Conservation (phyloP, 2,329 filamentous ascomycete species). For the Colletotrichum siamense region DNA sequence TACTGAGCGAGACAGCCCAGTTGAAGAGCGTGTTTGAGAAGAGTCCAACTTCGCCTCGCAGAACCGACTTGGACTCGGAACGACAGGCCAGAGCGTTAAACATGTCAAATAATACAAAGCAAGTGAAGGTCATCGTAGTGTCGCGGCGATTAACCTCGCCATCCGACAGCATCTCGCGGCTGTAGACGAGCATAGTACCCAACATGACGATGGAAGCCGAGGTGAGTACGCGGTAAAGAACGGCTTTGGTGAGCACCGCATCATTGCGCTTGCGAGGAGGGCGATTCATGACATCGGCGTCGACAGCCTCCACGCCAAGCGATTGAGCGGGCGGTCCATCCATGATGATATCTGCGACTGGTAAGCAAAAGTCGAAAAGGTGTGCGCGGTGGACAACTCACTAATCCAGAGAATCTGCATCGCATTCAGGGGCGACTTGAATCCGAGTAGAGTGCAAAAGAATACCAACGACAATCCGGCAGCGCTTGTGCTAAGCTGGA, state of each 20-base stretch:
- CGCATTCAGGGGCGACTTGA: conserved; percentile 94
- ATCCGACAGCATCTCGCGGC: conserved; percentile 86
- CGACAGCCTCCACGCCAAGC: conserved; percentile 92
- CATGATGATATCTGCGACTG: conserved; percentile 89
- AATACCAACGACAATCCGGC: conserved; percentile 91
- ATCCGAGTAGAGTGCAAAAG: conserved; percentile 89
- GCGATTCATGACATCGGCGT: conserved; percentile 90
- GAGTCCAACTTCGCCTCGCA: conserved; percentile 83
- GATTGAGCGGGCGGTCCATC: conserved; percentile 97
- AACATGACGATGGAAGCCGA: conserved; percentile 90
- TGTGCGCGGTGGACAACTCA: conserved; percentile 54
- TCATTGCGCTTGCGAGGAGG: conserved; percentile 86
- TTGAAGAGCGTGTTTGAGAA: conserved; percentile 95
- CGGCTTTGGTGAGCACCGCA: conserved; percentile 83
- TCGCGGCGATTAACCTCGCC: conserved; percentile 87
- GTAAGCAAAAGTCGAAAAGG: conserved; percentile 18
- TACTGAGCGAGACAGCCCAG: conserved; percentile 85
- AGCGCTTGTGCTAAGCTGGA: conserved; percentile 96
- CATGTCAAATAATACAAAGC: conserved; percentile 99
- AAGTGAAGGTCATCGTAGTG: conserved; percentile 99
- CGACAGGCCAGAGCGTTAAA: conserved; percentile 96
- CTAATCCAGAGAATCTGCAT: conserved; percentile 99
- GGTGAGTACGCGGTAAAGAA: conserved; percentile 85
- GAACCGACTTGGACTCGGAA: conserved; percentile 86
- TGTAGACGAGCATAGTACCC: conserved; percentile 90